Evolutionary conservation across 2,329 filamentous ascomycete genomes (phyloP).

Genomic region (Phialophora verrucosa): DNA sequence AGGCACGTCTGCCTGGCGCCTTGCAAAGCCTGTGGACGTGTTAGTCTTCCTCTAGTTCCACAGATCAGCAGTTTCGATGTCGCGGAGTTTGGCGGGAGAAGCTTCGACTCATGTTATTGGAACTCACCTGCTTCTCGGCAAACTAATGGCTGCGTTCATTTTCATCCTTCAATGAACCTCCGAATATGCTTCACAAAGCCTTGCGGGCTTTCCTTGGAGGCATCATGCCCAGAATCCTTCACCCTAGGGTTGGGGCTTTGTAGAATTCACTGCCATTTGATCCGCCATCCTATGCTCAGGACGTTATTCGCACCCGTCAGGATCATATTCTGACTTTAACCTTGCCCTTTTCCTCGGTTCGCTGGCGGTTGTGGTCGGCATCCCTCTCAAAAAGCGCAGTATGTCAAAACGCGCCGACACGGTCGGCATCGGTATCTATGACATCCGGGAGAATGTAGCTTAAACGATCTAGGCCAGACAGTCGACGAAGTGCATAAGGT

Average conservation of each 20-base stretch:
- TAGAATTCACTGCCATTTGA: slow-evolving; percentile 44
- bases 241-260: slow-evolving; percentile 41
- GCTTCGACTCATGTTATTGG: not conserved
- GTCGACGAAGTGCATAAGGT: slow-evolving; percentile 8
- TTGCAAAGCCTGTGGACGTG: not conserved
- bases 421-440: not conserved
- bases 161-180: slow-evolving; percentile 40
- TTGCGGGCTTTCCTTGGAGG: slow-evolving; percentile 49
- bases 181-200: slow-evolving; percentile 45
- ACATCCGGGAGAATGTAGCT: not conserved
- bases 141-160: not conserved
- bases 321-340: slow-evolving; percentile 4
- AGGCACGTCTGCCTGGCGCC: not conserved
- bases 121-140: not conserved
- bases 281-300: not conserved
- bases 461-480: not conserved
- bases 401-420: not conserved
- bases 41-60: not conserved
- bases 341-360: not conserved
- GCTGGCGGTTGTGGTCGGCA: not conserved
- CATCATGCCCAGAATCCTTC: slow-evolving; percentile 45
- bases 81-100: not conserved
- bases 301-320: slow-evolving; percentile 3
- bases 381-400: slow-evolving; percentile 5
- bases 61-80: not conserved